Evolutionary conservation across 495 filamentous ascomycete species (phyloP), one percentile per base, ranked within the genome.

Genomic region (Lichenothelia convexa): DNA sequence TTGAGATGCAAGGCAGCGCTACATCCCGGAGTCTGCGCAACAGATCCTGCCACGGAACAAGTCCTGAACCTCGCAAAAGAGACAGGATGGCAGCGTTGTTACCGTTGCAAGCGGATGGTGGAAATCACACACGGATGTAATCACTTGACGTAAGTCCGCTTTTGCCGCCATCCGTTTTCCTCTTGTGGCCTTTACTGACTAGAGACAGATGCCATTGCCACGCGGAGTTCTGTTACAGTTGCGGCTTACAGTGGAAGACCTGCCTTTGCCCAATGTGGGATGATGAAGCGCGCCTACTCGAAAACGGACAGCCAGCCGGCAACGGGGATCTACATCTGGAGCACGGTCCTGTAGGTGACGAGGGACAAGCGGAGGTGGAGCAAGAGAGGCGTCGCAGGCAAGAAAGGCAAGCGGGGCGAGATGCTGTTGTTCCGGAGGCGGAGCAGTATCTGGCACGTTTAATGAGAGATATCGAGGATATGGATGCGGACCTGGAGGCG

Each of bases 151-250:
- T 45, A 21, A 35, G 41, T 43, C 11, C 5, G 9, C 3, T 21
- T 11, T 34, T 20, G 18, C 20, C 36, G 9, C 15, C 24, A 9
- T 11, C 15, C 24, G 15, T 9, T 29, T 9, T 11, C 24, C 1
- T 13, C 9, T n/a, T n/a, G n/a, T n/a, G n/a, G n/a, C n/a, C n/a
- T n/a, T n/a, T n/a, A n/a, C n/a, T n/a, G n/a, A n/a, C 16, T 5
- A 31, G 5, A 9, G 8, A 13, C 31, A 53, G 49, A 5, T 53
- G 50, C 20, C 27, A 21, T 9, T 54, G 50, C 38, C 15, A 34
- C 5, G 21, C 24, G 5, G 18, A 51, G 24, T 54, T 51, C 35
- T 51, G 50, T 44, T 54, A 54, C 37, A 4, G 46, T 21, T 54
- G 50, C 33, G 49, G 40, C 8, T 18, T 11, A 12, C 11, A 9